Evolutionary conservation across 805 yeast species (phyloP), one percentile per base, ranked within the genome.

Genomic region (Maudiozyma barnettii): DNA sequence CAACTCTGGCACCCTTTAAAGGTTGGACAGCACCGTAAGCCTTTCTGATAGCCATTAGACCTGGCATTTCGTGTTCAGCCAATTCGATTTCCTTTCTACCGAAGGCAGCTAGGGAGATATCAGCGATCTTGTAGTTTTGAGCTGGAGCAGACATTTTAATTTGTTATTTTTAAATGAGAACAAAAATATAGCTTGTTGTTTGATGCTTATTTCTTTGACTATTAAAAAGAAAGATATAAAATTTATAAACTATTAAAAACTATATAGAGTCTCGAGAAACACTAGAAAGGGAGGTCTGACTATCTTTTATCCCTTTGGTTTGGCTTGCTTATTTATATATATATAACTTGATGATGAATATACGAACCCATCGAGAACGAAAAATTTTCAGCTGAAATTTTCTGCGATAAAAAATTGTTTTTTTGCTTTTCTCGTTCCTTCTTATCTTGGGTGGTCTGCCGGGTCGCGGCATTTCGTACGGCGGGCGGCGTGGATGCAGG

Each of bases 1-100:
- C 98, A 65, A 91, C 82, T 77, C 97, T 84, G 59, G 99, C 98
- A 64, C 98, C 99, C 73, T 86, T 85, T 73, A 91, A 82, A 58
- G 98, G 98, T 76, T 91, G 96, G 53, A 79, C 81, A 44, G 76
- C 74, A 61, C 95, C 97, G 77, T 90, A 93, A 72, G 83, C 81
- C 71, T 77, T 78, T 77, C 99, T 86, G 76, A 90, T 91, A 75
- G 90, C 85, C 95, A 93, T 91, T 69, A 91, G 80, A 81, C 99
- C 97, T 61, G 97, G 97, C 97, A 90, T 88, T 76, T 91, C 98
- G 71, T 91, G 91, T 79, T 91, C 99, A 59, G 98, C 93, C 69
- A 91, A 81, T 76, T 91, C 97, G 65, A 91, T 93, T 75, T 91
- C 99, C 75, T 91, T 93, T 80, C 99, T 89, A 76, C 99, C 99